These are phyloP conservation scores for Aristolochia fimbriata DNA, from an alignment of 164 flowering plant genomes.

Conservation along the genomic window DNA sequence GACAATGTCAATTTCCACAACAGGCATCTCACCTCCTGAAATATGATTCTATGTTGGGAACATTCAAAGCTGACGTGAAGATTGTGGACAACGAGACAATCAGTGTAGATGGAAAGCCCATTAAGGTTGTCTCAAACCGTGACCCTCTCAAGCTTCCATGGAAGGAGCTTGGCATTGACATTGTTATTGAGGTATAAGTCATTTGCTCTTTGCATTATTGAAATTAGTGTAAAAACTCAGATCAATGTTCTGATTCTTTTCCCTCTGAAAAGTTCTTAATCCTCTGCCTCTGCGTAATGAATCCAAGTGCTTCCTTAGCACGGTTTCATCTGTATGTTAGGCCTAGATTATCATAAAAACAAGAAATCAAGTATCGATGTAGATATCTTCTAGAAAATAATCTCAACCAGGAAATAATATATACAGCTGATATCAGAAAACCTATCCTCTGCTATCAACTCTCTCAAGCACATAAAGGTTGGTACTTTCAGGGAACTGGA, in stretches of 20 bases:
- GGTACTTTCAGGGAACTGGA: conserved; percentile 69
- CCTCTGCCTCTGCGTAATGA: too few relatives aligned
- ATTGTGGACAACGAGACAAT: conserved; percentile 71
- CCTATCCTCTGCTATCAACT: background rate
- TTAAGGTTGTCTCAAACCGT: conserved; percentile 92
- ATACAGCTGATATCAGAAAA: background rate
- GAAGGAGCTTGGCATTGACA: conserved; percentile 96
- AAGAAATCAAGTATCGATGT: too few relatives aligned
- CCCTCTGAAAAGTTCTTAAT: too few relatives aligned
- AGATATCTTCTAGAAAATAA: too few relatives aligned
- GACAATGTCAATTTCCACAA: background rate
- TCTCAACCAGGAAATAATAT: background rate
- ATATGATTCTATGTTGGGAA: conserved; percentile 93
- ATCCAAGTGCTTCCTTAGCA: too few relatives aligned
- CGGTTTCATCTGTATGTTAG: too few relatives aligned
- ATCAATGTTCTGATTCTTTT: too few relatives aligned
- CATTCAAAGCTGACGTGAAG: conserved; percentile 90
- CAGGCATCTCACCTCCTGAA: conserved; percentile 98
- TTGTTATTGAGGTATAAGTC: conserved; percentile 77
- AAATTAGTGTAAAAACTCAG: too few relatives aligned
- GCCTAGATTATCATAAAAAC: too few relatives aligned
- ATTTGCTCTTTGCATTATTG: too few relatives aligned
- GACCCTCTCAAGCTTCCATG: conserved; percentile 95
- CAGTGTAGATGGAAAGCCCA: conserved; percentile 79
- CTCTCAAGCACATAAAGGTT: background rate